Evolutionary conservation across 2,329 filamentous ascomycete species (phyloP).

Genomic region (Dryadomyces sulphureus): DNA sequence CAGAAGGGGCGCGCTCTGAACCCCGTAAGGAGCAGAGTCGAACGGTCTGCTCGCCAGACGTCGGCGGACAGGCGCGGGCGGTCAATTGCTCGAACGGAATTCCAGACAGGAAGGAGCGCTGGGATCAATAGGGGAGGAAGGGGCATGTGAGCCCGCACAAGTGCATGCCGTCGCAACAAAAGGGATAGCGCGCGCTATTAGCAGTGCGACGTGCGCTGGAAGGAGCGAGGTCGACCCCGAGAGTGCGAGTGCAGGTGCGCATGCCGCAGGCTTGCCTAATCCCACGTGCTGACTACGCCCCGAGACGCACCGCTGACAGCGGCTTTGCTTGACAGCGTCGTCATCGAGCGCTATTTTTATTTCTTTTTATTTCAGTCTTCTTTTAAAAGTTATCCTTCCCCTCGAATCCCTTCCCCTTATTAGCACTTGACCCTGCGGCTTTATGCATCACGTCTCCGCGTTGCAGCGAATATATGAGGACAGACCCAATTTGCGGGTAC

Average conservation of each 20-base stretch:
- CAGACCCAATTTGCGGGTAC: neutral
- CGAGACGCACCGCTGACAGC: too few species aligned
- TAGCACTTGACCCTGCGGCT: neutral
- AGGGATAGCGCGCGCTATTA: neutral
- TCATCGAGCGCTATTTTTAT: neutral
- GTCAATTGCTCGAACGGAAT: neutral
- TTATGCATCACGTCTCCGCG: neutral
- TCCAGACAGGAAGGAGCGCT: neutral
- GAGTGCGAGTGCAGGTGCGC: too few species aligned
- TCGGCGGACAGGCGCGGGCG: neutral
- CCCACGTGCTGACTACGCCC: neutral
- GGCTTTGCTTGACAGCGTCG: too few species aligned
- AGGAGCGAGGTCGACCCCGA: too few species aligned
- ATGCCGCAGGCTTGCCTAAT: too few species aligned
- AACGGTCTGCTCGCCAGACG: too few species aligned
- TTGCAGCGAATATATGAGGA: neutral
- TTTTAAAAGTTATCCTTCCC: too few species aligned
- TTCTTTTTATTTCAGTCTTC: neutral
- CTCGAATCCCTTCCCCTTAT: too few species aligned
- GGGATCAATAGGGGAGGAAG: neutral
- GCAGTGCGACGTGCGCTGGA: neutral
- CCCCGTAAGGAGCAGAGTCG: too few species aligned
- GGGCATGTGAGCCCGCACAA: neutral
- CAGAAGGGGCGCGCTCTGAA: too few species aligned
- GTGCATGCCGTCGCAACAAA: neutral